phyloP scores from a whole-genome alignment of 1,139 yeast genomes.

The Debaryomyces subglobosus region DNA sequence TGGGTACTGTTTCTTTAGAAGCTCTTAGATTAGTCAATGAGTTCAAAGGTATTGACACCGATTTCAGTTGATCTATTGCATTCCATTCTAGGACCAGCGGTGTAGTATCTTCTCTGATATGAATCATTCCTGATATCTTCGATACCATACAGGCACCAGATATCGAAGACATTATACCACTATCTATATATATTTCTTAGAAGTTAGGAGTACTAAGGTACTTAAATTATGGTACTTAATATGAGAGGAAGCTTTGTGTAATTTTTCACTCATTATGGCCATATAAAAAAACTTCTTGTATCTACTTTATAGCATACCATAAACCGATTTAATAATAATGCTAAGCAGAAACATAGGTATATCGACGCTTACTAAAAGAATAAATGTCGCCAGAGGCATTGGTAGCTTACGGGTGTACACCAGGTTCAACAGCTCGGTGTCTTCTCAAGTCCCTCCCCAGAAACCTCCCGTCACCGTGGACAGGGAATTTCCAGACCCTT shows the following conservation, averaged over 20 bases:
- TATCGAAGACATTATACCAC: constrained; percentile 30
- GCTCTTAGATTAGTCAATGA: constrained; percentile 68
- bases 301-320: background rate
- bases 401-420: background rate
- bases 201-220: background rate
- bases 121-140: constrained; percentile 68
- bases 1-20: constrained; percentile 69
- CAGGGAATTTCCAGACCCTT: constrained; percentile 76
- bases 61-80: constrained; percentile 61
- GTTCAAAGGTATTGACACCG: constrained; percentile 53
- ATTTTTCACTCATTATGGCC: constrained; percentile 1
- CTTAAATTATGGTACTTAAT: background rate
- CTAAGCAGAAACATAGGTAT: constrained; percentile 5
- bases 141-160: constrained; percentile 72
- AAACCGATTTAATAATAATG: background rate
- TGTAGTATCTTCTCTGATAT: constrained; percentile 63
- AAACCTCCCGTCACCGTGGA: constrained; percentile 58
- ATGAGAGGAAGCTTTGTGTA: constrained; percentile 7
- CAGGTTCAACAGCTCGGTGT: background rate
- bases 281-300: background rate
- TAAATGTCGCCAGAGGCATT: background rate
- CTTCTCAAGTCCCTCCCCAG: background rate
- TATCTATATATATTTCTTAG: constrained; percentile 1
- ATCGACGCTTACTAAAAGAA: background rate
- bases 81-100: constrained; percentile 73